Evolutionary conservation across 2,329 filamentous ascomycete genomes (phyloP), one percentile per base, ranked within the genome.

Genomic region (Sporothrix pseudoabietina): DNA sequence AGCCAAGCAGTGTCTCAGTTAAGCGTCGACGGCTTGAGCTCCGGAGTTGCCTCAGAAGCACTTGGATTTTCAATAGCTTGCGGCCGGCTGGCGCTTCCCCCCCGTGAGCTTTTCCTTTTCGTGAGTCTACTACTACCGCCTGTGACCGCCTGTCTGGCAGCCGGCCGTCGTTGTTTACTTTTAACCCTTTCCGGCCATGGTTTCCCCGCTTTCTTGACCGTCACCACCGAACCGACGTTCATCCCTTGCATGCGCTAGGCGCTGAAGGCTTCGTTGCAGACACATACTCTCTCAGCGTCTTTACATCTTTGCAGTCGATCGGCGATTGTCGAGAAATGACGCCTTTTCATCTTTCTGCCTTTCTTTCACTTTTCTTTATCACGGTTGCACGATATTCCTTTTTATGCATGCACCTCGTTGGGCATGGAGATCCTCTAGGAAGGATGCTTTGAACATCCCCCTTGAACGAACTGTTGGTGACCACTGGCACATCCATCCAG

Each of bases 201-300:
- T 39, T 39, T 30, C 39, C n/a, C 61, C 61, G 39, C 61, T 65
- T 39, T 26, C n/a, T 35, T 16, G 6, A 59, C 54, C 26, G 14
- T 10, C 54, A 22, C 6, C 26, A 14, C 55, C n/a, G 4, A 3
- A 16, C 30, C 35, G 35, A 35, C 35, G 35, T 35, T 41, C n/a
- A 66, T 66, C 63, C 63, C 63, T 66, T 66, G 63, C 63, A 66
- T 66, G 39, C 63, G 10, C 39, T 49, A 66, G 10, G n/a, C 9
- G 59, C 16, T 41, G 16, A 19, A 8, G 4, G 30, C 26, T 35
- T 16, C 16, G 26, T 1, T 30, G 55, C 6, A 32, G 30, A 16
- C 30, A 49, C 44, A 19, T 14, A 14, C 26, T 14, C 8, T 61
- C 32, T 47, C 35, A 26, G 35, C 32, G 8, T 44, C 35, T 44